Evolutionary conservation across 441 rosid species (phyloP).

Genomic region (Pelargonium myrrhifolium): DNA sequence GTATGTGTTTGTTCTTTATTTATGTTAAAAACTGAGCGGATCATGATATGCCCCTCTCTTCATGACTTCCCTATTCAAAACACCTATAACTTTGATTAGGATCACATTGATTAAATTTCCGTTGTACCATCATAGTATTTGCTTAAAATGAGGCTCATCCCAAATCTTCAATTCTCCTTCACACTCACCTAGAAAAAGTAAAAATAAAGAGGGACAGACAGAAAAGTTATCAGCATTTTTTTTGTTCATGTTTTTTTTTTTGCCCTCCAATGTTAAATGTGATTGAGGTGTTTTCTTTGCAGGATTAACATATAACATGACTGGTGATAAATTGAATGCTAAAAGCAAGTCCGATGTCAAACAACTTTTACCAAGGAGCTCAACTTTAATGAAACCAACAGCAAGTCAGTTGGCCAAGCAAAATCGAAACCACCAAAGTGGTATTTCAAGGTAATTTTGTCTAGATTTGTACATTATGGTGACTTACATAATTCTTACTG

Average conservation of each 20-base stretch:
- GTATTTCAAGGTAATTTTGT: constrained; percentile 46
- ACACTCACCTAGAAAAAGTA: no score
- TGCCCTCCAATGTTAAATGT: background rate
- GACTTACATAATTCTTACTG: no score
- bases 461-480: no score
- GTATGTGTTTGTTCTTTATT: background rate
- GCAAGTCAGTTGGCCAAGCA: constrained; percentile 88
- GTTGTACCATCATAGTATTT: no score
- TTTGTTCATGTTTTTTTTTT: background rate
- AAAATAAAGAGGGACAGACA: background rate
- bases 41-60: no score
- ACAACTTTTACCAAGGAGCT: constrained; percentile 46
- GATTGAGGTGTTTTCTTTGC: constrained; percentile 11
- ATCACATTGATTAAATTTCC: no score
- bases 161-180: no score
- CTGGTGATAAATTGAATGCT: constrained; percentile 33
- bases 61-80: no score
- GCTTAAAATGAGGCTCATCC: no score
- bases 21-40: no score
- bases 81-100: no score
- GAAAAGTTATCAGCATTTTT: background rate
- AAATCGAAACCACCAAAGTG: constrained; percentile 32
- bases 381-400: constrained; percentile 94
- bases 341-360: constrained; percentile 29
- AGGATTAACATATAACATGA: constrained; percentile 38